Conservation (phyloP, 345 rosid species). For the Laguncularia racemosa region DNA sequence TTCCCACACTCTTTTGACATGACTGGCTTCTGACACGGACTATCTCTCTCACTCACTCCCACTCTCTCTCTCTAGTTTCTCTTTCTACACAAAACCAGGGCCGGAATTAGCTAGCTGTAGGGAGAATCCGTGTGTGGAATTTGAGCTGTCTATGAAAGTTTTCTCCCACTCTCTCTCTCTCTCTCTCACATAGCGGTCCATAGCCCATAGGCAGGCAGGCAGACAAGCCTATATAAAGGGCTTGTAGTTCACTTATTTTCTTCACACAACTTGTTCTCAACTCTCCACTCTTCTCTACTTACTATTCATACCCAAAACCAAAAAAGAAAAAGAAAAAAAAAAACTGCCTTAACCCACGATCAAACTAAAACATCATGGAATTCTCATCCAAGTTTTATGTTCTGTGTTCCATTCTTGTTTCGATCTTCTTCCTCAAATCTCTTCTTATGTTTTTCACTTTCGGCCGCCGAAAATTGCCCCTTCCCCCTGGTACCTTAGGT, state of each 20-base stretch:
- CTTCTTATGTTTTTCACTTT: constrained; percentile 6
- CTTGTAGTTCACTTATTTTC: background rate
- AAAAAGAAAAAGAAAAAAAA: too few relatives aligned
- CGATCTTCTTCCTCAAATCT: background rate
- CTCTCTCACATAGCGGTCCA: too few relatives aligned
- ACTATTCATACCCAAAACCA: background rate
- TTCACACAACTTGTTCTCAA: background rate
- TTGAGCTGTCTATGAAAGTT: background rate
- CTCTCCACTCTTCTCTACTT: background rate
- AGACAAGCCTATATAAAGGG: background rate
- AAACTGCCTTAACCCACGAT: too few relatives aligned
- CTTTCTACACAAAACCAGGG: background rate
- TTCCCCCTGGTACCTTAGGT: constrained; percentile 59
- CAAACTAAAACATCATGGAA: constrained; percentile 10
- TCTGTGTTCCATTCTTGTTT: background rate
- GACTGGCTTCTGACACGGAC: background rate
- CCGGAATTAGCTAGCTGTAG: background rate
- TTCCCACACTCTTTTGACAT: too few relatives aligned
- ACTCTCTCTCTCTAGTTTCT: background rate
- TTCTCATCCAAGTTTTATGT: background rate
- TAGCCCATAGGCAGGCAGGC: too few relatives aligned
- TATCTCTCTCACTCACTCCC: background rate
- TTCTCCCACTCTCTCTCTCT: background rate
- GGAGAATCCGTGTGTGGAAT: constrained; percentile 3
- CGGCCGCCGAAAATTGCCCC: constrained; percentile 11